Evolutionary conservation across 768 basidiomycete genomes (phyloP).

Genomic region (Leccinum ochraceum): DNA sequence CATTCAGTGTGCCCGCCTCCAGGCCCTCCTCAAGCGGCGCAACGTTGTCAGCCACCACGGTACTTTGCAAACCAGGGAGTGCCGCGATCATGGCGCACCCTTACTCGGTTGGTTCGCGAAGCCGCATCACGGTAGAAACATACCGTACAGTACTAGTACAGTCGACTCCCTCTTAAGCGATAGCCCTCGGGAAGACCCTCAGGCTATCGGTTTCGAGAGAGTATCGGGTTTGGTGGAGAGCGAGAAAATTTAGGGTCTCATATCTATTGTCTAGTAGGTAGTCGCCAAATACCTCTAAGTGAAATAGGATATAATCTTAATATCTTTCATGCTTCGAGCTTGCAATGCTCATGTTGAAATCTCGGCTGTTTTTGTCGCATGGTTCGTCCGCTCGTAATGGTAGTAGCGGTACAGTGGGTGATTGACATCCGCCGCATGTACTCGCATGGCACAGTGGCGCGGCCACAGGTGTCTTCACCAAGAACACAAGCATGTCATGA

Average conservation of each 20-base stretch:
- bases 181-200: too few relatives aligned
- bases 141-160: background rate
- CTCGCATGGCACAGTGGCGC: background rate
- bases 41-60: background rate
- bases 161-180: too few relatives aligned
- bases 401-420: background rate
- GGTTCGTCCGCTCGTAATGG: conserved; percentile 5
- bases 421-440: background rate
- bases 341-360: background rate
- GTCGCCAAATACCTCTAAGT: too few relatives aligned
- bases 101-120: conserved; percentile 4
- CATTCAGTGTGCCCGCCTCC: conserved; percentile 5
- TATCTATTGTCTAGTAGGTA: too few relatives aligned
- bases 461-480: background rate
- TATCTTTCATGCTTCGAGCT: too few relatives aligned
- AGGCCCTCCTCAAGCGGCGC: background rate
- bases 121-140: background rate
- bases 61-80: conserved; percentile 1
- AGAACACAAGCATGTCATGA: background rate
- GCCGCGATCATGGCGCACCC: conserved; percentile 8
- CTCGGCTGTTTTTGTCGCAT: conserved; percentile 17
- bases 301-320: too few relatives aligned
- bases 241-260: too few relatives aligned
- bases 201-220: too few relatives aligned
- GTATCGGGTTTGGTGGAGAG: too few relatives aligned